Evolutionary conservation across 2,329 filamentous ascomycete species (phyloP), one percentile per base, ranked within the genome.

Genomic region (Verticillium longisporum): DNA sequence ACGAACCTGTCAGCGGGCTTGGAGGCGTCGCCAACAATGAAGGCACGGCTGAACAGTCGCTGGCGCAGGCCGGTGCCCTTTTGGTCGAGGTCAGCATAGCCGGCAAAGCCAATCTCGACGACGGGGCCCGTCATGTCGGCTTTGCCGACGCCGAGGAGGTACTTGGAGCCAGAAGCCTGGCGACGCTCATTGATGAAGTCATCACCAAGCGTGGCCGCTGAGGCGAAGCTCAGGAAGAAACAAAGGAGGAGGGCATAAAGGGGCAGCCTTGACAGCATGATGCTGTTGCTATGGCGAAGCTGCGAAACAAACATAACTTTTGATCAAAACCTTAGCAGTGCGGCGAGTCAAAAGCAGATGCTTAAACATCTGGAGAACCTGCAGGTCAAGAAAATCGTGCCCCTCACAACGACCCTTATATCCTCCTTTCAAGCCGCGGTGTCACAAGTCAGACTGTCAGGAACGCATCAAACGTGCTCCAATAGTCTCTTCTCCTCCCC

Each of bases 101-200:
- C 93, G 82, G 94, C 95, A 71, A 97, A 83, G 68, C 92, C 92
- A 70, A 97, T 84, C 73, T 97, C 92, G 26, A 96, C 92, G 13
- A 96, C 91, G 0, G 92, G 92, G 2, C 90, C 83, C 0, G 83
- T 86, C 66, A 85, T 83, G 66, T 86, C 83, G 6, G 79, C 82
- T 70, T 84, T 85, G 56, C 83, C 83, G 1, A 83, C 81, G 18
- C 83, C 83, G 55, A 85, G 69, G 37, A 84, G 75, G 63, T 84
- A 85, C 61, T 72, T 73, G 62, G 77, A 75, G n/a, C 71, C 73
- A 15, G 57, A 37, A 4, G 57, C 13, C 45, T 59, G 57, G 3
- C 32, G 38, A 45, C 54, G 54, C 54, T 55, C 54, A 10, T 50
- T 50, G n/a, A 50, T 11, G n/a, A 50, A 50, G 18, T 50, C 45